Conservation (phyloP, 805 yeast species). For the Yarrowia sp. region DNA sequence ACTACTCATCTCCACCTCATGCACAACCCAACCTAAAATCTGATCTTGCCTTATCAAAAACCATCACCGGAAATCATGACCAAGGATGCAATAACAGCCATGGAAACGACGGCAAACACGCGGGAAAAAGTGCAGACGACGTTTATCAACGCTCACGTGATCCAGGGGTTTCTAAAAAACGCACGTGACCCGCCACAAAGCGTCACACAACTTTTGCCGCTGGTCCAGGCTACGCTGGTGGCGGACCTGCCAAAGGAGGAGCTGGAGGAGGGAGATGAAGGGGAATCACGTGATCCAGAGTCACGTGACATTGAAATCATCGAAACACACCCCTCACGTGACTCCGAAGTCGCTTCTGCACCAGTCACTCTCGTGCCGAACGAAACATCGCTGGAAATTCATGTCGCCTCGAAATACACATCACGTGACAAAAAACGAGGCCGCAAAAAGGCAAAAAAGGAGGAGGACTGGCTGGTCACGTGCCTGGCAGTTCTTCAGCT, state of each 20-base stretch:
- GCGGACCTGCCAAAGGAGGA: background rate
- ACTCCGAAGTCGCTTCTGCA: background rate
- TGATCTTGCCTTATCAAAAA: conserved; percentile 12
- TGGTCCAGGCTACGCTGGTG: background rate
- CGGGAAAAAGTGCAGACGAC: background rate
- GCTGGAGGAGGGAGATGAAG: background rate
- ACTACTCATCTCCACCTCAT: background rate
- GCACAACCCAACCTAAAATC: background rate
- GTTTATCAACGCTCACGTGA: conserved; percentile 5
- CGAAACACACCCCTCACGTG: background rate
- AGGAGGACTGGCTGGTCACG: conserved; percentile 5
- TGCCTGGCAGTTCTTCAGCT: conserved; percentile 1
- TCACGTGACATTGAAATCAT: background rate
- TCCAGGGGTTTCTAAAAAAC: background rate
- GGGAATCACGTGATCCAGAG: background rate
- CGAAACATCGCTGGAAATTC: background rate
- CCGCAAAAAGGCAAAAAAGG: conserved; percentile 3
- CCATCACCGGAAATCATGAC: background rate
- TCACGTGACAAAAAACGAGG: background rate
- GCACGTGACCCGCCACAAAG: background rate
- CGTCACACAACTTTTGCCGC: background rate
- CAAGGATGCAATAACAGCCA: background rate
- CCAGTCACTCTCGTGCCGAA: background rate
- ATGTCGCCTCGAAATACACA: background rate
- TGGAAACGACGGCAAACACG: background rate